A percentile compares a stretch with the other conserved stretches of the same genome.
Conservation (phyloP, 2,329 filamentous ascomycete genomes). For the Aspergillus eucalypticola region DNA sequence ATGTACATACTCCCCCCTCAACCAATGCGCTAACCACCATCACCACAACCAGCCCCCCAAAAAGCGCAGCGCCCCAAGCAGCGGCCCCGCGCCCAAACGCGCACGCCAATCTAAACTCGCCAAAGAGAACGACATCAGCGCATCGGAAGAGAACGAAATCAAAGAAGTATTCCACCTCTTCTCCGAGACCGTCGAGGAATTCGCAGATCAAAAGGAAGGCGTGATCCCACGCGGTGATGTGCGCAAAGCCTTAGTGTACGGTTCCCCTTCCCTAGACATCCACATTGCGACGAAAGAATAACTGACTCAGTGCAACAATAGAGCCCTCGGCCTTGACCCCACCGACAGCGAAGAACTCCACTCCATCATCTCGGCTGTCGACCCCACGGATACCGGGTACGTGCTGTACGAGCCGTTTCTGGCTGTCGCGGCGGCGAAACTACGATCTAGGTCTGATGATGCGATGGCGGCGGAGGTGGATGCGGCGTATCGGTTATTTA, state of each 20-base stretch:
- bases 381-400: conserved; percentile 77
- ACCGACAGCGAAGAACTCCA: conserved; percentile 65
- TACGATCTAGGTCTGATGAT: conserved; percentile 60
- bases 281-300: not conserved
- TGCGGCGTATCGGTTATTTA: conserved; percentile 81
- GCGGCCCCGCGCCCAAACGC: conserved; percentile 36
- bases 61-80: conserved; percentile 33
- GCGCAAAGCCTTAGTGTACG: conserved; percentile 71
- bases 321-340: conserved; percentile 77
- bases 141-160: conserved; percentile 85
- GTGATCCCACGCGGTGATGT: conserved; percentile 69
- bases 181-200: conserved; percentile 56
- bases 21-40: not conserved
- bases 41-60: conserved; percentile 35
- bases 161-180: conserved; percentile 87
- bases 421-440: conserved; percentile 82
- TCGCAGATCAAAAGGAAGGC: conserved; percentile 70
- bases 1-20: not conserved
- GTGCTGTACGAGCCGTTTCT: conserved; percentile 80
- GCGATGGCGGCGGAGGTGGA: conserved; percentile 70
- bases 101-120: conserved; percentile 80
- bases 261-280: conserved; percentile 16
- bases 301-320: conserved; percentile 36
- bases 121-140: conserved; percentile 83
- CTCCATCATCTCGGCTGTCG: conserved; percentile 77